Evolutionary conservation across 768 basidiomycete genomes (phyloP), one percentile per base, ranked within the genome.

Genomic region (Rhodotorula paludigena): DNA sequence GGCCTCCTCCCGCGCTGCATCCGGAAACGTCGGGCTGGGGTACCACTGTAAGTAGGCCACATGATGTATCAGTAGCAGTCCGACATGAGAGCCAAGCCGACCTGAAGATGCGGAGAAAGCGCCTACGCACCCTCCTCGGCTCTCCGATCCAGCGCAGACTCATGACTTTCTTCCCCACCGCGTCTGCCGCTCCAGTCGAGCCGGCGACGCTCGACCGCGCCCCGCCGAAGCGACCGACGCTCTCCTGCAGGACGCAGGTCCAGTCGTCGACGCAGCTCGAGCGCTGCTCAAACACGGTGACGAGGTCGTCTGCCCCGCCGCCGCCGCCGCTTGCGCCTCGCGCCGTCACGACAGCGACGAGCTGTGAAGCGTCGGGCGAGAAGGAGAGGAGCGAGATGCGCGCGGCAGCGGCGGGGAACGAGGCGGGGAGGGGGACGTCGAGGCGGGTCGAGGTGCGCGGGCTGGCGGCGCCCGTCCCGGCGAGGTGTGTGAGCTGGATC

Each of bases 251-350:
- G 32, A 61, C 55, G 36, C 57, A 32, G 2, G 30, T 21, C 70
- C 70, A 71, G n/a, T 71, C 66, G 51, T 67, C 62, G 36, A 60
- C 42, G n/a, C 63, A 63, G 10, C 58, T 14, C 1, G 39, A 35
- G 25, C 21, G 15, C 30, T 71, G 70, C 51, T 71, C 70, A 21
- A 53, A 71, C 16, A 71, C 54, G 10, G 66, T 64, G 9, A 71
- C 23, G 28, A 39, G 14, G 56, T 71, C 70, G 30, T 48, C 62
- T 1, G 23, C 28, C 6, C 49, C 49, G 32, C 35, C 23, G 23
- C 18, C 28, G 23, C 33, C 28, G n/a, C 28, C 16, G 20, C n/a
- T n/a, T n/a, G n/a, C n/a, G n/a, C n/a, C n/a, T n/a, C n/a, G n/a
- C n/a, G 54, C 30, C 2, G 53, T 44, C 9, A 60, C 54, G n/a